Evolutionary conservation across 2,329 filamentous ascomycete species (phyloP).

Genomic region (Apiospora aurea): DNA sequence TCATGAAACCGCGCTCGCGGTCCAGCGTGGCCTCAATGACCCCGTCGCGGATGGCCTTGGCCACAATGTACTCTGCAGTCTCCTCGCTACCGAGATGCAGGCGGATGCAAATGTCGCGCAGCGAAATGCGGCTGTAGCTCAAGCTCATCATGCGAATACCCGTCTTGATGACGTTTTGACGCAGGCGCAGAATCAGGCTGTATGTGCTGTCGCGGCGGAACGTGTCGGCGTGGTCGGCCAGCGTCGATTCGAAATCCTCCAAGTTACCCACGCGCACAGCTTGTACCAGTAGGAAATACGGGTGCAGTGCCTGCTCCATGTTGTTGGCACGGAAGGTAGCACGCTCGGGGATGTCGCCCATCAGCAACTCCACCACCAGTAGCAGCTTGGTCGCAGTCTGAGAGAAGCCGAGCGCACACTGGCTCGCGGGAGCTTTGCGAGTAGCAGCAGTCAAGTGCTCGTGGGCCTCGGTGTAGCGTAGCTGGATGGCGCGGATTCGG

Average conservation of each 20-base stretch:
- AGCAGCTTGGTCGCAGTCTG: conserved; percentile 97
- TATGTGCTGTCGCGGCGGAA: conserved; percentile 97
- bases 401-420: conserved; percentile 90
- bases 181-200: conserved; percentile 83
- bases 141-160: conserved; percentile 82
- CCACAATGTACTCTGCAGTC: conserved; percentile 98
- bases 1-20: conserved; percentile 96
- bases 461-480: conserved; percentile 96
- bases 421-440: conserved; percentile 90
- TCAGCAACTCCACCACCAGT: conserved; percentile 93
- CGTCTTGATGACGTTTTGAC: conserved; percentile 23
- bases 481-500: conserved; percentile 93
- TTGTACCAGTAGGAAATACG: conserved; percentile 93
- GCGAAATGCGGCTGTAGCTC: conserved; percentile 95
- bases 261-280: conserved; percentile 96
- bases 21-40: conserved; percentile 96
- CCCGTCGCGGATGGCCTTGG: conserved; percentile 96
- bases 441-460: conserved; percentile 92
- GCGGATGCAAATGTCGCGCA: conserved; percentile 96
- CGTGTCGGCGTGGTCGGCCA: conserved; percentile 79
- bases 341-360: conserved; percentile 98
- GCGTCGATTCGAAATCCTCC: conserved; percentile 88
- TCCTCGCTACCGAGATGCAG: conserved; percentile 94
- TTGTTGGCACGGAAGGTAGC: conserved; percentile 90
- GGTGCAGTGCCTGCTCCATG: conserved; percentile 86